These are phyloP conservation scores for Malus hybrid DNA, from an alignment of 331 rosid species.

Conservation along the genomic window DNA sequence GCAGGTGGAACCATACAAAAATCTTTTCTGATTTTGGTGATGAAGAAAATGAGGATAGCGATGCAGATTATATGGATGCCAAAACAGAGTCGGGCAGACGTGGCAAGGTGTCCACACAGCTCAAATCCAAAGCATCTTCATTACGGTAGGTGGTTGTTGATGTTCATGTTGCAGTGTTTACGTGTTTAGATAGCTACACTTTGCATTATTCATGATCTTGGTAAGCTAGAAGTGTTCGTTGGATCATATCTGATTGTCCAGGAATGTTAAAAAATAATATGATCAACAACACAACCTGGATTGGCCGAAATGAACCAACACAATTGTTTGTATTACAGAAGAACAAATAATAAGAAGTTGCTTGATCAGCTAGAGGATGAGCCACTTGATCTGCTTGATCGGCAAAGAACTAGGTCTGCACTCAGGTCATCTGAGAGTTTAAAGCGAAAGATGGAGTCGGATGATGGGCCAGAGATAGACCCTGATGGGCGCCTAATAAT, in stretches of 20 bases:
- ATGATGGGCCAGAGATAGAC: slow-evolving; percentile 61
- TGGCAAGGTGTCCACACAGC: slow-evolving; percentile 36
- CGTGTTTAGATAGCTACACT: background rate
- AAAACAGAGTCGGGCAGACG: slow-evolving; percentile 24
- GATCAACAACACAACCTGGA: background rate
- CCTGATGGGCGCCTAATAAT: slow-evolving; percentile 72
- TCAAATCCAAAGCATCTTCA: slow-evolving; percentile 66
- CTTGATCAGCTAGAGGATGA: slow-evolving; percentile 64
- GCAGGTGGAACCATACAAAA: slow-evolving; percentile 75
- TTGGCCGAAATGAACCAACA: background rate
- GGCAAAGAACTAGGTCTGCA: slow-evolving; percentile 55
- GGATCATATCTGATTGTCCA: background rate
- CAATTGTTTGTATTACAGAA: background rate
- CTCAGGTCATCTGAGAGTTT: slow-evolving; percentile 48
- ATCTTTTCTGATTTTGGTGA: slow-evolving; percentile 69
- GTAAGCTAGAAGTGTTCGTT: background rate
- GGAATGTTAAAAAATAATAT: background rate
- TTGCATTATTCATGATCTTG: background rate
- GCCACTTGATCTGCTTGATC: slow-evolving; percentile 85
- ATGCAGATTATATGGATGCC: slow-evolving; percentile 37
- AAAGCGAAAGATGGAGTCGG: slow-evolving; percentile 48
- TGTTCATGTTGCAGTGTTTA: slow-evolving; percentile 1
- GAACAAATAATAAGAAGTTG: slow-evolving; percentile 34
- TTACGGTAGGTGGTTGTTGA: slow-evolving; percentile 38
- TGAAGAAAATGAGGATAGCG: slow-evolving; percentile 47